Base-by-base conservation (phyloP, 2,329 filamentous ascomycete species). In the Colletotrichum scovillei region DNA sequence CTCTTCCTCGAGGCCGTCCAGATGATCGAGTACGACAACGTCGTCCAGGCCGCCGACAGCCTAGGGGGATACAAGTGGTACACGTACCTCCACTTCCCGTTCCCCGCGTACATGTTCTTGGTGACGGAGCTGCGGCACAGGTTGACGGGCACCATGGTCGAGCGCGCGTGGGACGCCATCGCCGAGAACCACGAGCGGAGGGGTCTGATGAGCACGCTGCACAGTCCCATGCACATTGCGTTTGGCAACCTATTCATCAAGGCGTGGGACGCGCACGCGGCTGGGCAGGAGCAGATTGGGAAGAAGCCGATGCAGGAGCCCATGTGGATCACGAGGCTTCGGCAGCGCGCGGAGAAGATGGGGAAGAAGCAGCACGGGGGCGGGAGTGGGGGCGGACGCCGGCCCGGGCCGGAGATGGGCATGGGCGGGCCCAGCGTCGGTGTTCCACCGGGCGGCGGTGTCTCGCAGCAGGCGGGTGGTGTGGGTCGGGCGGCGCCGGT, bases 71-170 rank as follows among this genome's bases (percentile, higher is more conserved):
- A 89, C 76, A 83, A 83, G 63, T 92, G 90, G 90, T 91, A 89
- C 77, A 89, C 88, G 0, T 84, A 86, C 75, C 87, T 90, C 76
- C 85, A 91, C 78, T 90, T 91, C 67, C 90, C 90, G 9, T 86
- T 92, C 74, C 89, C 89, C 2, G 89, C 88, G 1, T 91, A 91
- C 79, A 89, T 91, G 79, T 90, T 89, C 76, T 82, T 91, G 26
- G 84, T 90, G 14, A 87, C 86, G 62, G 89, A 91, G 77, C 82
- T 92, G 49, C 87, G 87, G 6, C 80, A 83, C 26, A 86, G 88
- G 30, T 86, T 85, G 3, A 84, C 84, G 0, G 89, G 89, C n/a
- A 85, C 87, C 1, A 82, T 89, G 72, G 88, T 88, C 66, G 89
- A 91, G 76, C 86, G 88, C 12, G 89, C 89, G 0, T 92, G 90